phyloP scores from a whole-genome alignment of 179 eudicot species.

The Sideroxylon spinosum region DNA sequence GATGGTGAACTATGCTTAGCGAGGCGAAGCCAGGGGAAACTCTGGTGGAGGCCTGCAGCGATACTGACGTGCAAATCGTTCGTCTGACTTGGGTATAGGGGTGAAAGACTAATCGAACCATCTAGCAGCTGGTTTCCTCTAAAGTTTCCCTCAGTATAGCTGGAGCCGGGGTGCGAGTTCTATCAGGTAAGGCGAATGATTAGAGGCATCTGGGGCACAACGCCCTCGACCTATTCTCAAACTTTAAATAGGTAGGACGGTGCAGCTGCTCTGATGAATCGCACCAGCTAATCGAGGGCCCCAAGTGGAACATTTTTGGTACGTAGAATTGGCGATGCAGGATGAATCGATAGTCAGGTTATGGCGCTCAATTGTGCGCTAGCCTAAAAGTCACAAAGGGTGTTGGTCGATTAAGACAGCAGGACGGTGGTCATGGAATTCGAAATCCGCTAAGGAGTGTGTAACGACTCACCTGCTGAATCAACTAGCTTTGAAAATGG shows the following conservation, averaged over 20 bases:
- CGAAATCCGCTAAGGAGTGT: conserved; percentile 55
- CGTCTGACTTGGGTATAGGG: not conserved
- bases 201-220: not conserved
- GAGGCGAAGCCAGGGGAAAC: no score
- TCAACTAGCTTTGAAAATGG: conserved; percentile 60
- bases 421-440: conserved; percentile 52
- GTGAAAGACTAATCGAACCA: not conserved
- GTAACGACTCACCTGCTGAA: conserved; percentile 53
- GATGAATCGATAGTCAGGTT: conserved; percentile 31
- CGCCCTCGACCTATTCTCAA: not conserved
- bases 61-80: not conserved
- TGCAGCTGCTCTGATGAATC: not conserved
- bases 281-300: no score
- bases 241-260: not conserved
- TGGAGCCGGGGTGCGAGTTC: no score
- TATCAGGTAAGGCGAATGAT: not conserved
- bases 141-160: no score
- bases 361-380: conserved; percentile 41
- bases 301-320: conserved; percentile 20
- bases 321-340: conserved; percentile 17
- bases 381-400: conserved; percentile 47
- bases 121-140: not conserved
- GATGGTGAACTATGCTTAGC: no score
- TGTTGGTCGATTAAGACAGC: conserved; percentile 44
- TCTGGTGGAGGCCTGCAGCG: not conserved